Evolutionary conservation across 2,329 filamentous ascomycete genomes (phyloP).

Genomic region (Aspergillus tanneri): DNA sequence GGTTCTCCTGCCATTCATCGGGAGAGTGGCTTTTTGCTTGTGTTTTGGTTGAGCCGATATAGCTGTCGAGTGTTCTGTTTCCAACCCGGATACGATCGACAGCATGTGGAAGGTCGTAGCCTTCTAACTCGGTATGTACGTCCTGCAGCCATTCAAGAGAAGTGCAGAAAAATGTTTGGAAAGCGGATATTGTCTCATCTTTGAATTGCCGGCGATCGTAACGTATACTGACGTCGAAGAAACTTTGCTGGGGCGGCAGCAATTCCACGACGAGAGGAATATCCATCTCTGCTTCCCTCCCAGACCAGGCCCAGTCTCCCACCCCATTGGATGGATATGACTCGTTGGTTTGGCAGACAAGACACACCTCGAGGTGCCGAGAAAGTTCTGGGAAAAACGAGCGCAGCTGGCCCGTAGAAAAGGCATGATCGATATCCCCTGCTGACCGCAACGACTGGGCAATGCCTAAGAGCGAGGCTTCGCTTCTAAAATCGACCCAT

Average conservation of each 20-base stretch:
- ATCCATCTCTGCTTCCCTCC: background rate
- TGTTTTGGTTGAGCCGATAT: background rate
- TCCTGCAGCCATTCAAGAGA: background rate
- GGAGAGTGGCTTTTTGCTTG: background rate
- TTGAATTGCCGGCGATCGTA: background rate
- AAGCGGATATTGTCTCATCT: background rate
- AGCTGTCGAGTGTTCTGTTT: background rate
- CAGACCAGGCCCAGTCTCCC: background rate
- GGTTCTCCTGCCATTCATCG: no score
- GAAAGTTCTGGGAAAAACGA: background rate
- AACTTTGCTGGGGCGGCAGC: background rate
- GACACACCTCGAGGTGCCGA: background rate
- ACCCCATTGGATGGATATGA: constrained; percentile 2
- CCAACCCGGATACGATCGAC: background rate
- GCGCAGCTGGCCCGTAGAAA: background rate
- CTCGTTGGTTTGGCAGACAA: background rate
- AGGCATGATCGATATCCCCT: background rate
- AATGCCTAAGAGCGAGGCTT: background rate
- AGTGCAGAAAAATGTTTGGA: background rate
- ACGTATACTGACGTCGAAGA: background rate
- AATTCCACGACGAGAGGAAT: background rate
- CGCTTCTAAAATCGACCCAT: background rate
- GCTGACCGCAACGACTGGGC: background rate
- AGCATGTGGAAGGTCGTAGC: background rate
- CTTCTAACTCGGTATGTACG: background rate